Evolutionary conservation across 1,139 yeast genomes (phyloP).

Genomic region (Candida freyschussii): DNA sequence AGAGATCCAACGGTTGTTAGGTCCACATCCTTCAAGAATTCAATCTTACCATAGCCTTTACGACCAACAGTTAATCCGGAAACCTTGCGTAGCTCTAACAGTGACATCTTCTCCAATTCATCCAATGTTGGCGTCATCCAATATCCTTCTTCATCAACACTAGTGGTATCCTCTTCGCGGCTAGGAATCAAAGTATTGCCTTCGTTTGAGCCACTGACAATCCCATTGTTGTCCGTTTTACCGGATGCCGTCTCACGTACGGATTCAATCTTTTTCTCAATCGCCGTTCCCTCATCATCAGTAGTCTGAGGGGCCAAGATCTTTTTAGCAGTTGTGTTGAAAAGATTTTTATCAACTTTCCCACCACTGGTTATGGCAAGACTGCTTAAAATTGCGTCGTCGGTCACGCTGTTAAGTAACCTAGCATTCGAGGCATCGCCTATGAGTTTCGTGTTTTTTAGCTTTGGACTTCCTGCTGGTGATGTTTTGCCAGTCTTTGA

Average conservation of each 20-base stretch:
- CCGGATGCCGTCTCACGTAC: too few species aligned
- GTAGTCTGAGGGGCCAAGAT: constrained; percentile 1
- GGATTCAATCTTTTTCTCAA: constrained; percentile 1
- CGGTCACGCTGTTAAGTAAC: constrained; percentile 42
- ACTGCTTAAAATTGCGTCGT: constrained; percentile 55
- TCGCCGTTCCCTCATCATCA: constrained; percentile 2
- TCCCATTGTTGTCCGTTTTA: constrained; percentile 2
- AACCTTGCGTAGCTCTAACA: constrained; percentile 63
- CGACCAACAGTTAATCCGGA: constrained; percentile 73
- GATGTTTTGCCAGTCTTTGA: constrained; percentile 1
- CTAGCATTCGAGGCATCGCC: constrained; percentile 16
- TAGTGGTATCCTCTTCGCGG: constrained; percentile 33
- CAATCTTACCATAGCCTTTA: constrained; percentile 68
- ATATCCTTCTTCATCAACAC: constrained; percentile 64
- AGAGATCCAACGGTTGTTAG: constrained; percentile 58
- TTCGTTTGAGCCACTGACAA: not conserved
- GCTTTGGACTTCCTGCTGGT: constrained; percentile 20
- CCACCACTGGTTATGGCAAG: constrained; percentile 8
- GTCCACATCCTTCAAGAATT: constrained; percentile 79
- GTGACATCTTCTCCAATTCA: constrained; percentile 53
- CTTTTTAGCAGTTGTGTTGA: constrained; percentile 7
- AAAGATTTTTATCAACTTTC: constrained; percentile 7
- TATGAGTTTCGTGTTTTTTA: constrained; percentile 22
- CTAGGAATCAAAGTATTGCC: not conserved
- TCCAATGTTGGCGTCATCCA: constrained; percentile 80